Conservation (phyloP, 768 basidiomycete genomes). For the Hypholoma fasciculare region DNA sequence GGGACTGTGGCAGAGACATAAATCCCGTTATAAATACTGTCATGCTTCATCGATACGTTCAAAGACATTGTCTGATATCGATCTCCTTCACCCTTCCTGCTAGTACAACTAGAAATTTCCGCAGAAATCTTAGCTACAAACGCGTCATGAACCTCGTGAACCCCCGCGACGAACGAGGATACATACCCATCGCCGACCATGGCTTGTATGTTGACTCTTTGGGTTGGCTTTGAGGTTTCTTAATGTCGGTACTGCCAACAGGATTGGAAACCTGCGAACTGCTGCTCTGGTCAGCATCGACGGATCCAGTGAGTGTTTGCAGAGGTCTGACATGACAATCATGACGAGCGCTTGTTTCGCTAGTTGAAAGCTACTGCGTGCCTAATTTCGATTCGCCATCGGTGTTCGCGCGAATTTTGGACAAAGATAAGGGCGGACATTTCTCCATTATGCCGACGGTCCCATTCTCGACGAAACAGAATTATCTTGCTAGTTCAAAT, state of each 20-base stretch:
- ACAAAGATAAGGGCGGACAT: slow-evolving; percentile 91
- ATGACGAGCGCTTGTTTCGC: background rate
- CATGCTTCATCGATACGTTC: background rate
- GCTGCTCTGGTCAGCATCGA: slow-evolving; percentile 83
- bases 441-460: slow-evolving; percentile 82
- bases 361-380: slow-evolving; percentile 91
- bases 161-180: slow-evolving; percentile 59
- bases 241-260: slow-evolving; percentile 21
- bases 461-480: slow-evolving; percentile 75
- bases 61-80: background rate
- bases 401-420: slow-evolving; percentile 85
- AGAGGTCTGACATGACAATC: background rate
- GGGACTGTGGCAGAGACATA: background rate
- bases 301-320: slow-evolving; percentile 61
- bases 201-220: slow-evolving; percentile 52
- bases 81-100: background rate
- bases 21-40: background rate
- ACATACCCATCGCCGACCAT: slow-evolving; percentile 78
- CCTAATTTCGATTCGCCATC: slow-evolving; percentile 95
- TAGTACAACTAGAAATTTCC: background rate
- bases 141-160: slow-evolving; percentile 55
- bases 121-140: slow-evolving; percentile 16
- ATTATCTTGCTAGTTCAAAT: slow-evolving; percentile 81
- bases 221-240: too few relatives aligned
- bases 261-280: slow-evolving; percentile 83